A percentile compares a stretch with the other conserved stretches of the same genome.
Evolutionary conservation across 2,329 filamentous ascomycete species (phyloP).

Genomic region (Scedosporium apiospermum): DNA sequence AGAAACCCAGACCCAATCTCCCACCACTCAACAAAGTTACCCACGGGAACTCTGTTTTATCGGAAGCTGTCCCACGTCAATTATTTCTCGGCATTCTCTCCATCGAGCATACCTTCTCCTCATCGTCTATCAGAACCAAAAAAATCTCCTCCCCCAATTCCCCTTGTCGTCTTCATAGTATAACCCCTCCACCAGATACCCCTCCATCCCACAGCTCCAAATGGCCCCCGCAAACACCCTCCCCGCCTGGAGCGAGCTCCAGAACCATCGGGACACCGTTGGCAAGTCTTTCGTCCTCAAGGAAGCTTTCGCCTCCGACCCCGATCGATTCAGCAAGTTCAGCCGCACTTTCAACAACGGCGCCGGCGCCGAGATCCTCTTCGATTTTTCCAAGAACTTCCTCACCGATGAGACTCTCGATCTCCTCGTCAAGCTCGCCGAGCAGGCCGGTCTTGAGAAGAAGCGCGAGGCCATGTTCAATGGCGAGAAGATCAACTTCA

Average conservation of each 20-base stretch:
- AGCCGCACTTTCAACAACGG: conserved; percentile 73
- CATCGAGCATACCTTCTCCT: neutral
- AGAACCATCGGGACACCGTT: conserved; percentile 77
- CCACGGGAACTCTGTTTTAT: neutral
- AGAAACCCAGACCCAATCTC: neutral
- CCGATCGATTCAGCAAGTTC: conserved; percentile 83
- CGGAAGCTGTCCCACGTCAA: neutral
- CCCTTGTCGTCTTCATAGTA: neutral
- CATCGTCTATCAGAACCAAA: neutral
- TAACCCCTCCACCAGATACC: neutral
- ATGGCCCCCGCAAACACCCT: conserved; percentile 83
- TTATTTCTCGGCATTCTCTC: neutral
- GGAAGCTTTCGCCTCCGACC: conserved; percentile 83
- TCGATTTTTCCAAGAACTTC: conserved; percentile 99
- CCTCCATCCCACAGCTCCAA: conserved; percentile 15
- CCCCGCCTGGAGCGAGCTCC: conserved; percentile 79
- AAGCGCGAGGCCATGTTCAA: conserved; percentile 96
- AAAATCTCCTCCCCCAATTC: neutral
- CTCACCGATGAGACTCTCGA: conserved; percentile 84
- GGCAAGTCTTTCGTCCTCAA: conserved; percentile 89
- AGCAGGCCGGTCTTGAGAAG: conserved; percentile 84
- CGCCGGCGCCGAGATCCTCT: conserved; percentile 76
- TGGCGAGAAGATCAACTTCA: conserved; percentile 99
- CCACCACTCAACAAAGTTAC: neutral
- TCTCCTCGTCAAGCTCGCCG: conserved; percentile 79